Conservation (phyloP, 2,329 filamentous ascomycete genomes). For the Fusarium sp. region DNA sequence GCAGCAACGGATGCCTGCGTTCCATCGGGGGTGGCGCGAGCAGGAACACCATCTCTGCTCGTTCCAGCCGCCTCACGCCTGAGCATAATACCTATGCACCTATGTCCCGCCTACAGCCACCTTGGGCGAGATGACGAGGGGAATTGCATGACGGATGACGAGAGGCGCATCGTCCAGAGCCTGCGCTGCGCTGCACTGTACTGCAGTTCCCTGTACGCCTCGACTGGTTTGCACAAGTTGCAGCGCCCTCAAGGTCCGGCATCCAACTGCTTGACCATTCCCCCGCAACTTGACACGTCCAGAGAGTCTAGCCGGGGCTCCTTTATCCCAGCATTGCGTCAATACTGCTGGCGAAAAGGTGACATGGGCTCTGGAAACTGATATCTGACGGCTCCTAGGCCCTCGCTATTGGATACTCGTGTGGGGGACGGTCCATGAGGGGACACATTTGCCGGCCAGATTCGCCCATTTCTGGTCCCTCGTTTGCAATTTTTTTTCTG, state of each 20-base stretch:
- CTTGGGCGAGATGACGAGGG: slow-evolving; percentile 1
- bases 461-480: slow-evolving; percentile 6
- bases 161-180: slow-evolving; percentile 1
- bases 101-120: slow-evolving; percentile 1
- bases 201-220: slow-evolving; percentile 12
- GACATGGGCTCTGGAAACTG: slow-evolving; percentile 39
- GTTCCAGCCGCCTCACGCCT: slow-evolving; percentile 1
- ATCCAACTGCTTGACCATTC: slow-evolving; percentile 24
- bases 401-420: slow-evolving; percentile 34
- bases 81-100: slow-evolving; percentile 1
- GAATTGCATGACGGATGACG: slow-evolving; percentile 10
- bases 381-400: slow-evolving; percentile 39
- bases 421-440: slow-evolving; percentile 27
- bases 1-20: slow-evolving; percentile 2
- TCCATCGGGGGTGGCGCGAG: slow-evolving; percentile 13
- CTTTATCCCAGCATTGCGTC: slow-evolving; percentile 23
- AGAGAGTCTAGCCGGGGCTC: slow-evolving; percentile 12
- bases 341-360: slow-evolving; percentile 22
- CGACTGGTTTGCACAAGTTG: slow-evolving; percentile 22
- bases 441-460: slow-evolving; percentile 12
- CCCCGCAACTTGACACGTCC: slow-evolving; percentile 34
- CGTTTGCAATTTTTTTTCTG: slow-evolving; percentile 2
- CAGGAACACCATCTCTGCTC: slow-evolving; percentile 6
- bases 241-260: slow-evolving; percentile 10
- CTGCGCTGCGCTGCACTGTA: not conserved